Evolutionary conservation across 202 grass and related monocot genomes (phyloP), one percentile per base, ranked within the genome.

Genomic region (Schoenoplectus triqueter): DNA sequence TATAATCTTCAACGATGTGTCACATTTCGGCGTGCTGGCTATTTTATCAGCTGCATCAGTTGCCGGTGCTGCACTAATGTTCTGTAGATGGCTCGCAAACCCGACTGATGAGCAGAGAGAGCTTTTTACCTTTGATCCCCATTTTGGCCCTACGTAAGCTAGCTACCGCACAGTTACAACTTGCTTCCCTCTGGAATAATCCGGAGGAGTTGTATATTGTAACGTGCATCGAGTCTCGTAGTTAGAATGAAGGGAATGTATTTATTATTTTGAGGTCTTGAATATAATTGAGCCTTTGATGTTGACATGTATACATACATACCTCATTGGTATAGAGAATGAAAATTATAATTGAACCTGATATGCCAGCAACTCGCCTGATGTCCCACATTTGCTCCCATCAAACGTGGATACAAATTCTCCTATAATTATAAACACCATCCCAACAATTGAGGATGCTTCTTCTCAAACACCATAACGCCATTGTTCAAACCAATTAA

Each of bases 41-140:
- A 89, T 93, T 56, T 88, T 99, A 10, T 99, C 96, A 5, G 86
- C 92, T 2, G 90, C 90, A 42, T 94, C 93, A 1, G 93, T 99
- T 40, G 91, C 84, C 46, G 82, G 79, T 42, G 96, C 96, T 48
- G 93, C 93, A 1, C 85, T 86, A 77, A 94, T 98, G 90, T 98
- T 98, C 87, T 98, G 91, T 75, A 82, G 7, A 54, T 98, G 96
- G 93, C 73, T 98, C 10, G 66, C 81, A 46, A 98, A 98, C 87
- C 96, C 96, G 73, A 98, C 96, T 44, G 91, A 98, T n/a, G 75
- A 90, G 39, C 96, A 98, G 74, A 92, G 87, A 83, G 69, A 94
- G 75, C 93, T 95, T 20, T 95, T 98, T 87, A 89, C 89, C 69
- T 92, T 83, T 62, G 90, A 98, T 88, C 84, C 85, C 46, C 87